Conservation (phyloP, 352 stramenopile genomes). For the Elongisporangium prolatum region DNA sequence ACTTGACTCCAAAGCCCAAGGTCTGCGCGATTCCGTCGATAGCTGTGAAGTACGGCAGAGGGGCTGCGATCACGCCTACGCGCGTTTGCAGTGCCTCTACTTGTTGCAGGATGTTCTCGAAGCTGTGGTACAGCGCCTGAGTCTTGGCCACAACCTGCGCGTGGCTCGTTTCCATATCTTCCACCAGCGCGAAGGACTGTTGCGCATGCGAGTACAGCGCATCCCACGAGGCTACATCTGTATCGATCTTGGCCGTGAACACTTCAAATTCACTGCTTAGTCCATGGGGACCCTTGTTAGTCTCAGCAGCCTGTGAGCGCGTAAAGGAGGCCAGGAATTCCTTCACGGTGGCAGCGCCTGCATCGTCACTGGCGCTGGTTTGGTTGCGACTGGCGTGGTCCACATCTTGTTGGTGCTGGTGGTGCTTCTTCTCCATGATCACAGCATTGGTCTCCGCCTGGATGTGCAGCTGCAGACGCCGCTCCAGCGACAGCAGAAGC, state of each 20-base stretch:
- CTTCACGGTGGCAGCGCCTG: conserved; percentile 24
- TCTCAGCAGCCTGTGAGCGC: not conserved
- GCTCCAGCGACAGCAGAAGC: conserved; percentile 55
- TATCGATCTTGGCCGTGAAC: conserved; percentile 29
- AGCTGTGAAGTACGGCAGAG: conserved; percentile 70
- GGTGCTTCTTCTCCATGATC: conserved; percentile 22
- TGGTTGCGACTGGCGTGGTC: not conserved
- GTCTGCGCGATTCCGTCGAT: conserved; percentile 50
- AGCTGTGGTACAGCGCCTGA: conserved; percentile 69
- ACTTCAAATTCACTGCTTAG: conserved; percentile 19
- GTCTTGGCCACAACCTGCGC: conserved; percentile 71
- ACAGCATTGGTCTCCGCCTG: conserved; percentile 43
- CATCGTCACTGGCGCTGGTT: not conserved
- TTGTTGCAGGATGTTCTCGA: conserved; percentile 61
- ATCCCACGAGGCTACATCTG: conserved; percentile 30
- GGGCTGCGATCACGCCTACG: conserved; percentile 52
- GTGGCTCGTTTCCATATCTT: conserved; percentile 82
- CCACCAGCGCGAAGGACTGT: conserved; percentile 54
- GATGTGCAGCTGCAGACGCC: conserved; percentile 41
- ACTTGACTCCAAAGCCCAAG: conserved; percentile 70
- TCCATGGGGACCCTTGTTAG: not conserved
- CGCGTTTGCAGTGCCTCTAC: conserved; percentile 57
- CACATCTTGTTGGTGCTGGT: not conserved
- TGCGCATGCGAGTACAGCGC: conserved; percentile 49
- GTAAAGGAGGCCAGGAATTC: conserved; percentile 24